Evolutionary conservation across 2,329 filamentous ascomycete species (phyloP), one percentile per base, ranked within the genome.

Genomic region (Graphium sp.): DNA sequence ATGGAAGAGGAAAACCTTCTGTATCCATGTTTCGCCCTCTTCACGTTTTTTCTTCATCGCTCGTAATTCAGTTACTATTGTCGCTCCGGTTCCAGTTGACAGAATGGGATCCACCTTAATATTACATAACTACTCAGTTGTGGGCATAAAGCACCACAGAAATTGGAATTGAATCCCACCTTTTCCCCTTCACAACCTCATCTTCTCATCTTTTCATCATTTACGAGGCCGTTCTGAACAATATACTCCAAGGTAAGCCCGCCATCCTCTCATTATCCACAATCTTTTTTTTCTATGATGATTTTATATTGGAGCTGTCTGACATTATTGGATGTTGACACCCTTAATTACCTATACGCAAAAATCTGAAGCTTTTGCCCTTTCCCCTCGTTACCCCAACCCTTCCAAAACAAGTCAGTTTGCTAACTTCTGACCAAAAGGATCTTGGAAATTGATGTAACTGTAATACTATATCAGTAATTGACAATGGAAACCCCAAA

Each of bases 291-390:
- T 43, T 46, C 36, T 31, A 37, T 64, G 60, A 64, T 62, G 58
- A 56, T 41, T 39, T 43, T 38, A 58, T 77, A 80, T 80, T 81
- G 75, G 75, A 81, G 75, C 75, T 80, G 74, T 81, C 75, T 72
- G 55, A 65, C 53, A 33, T 30, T 31, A 66, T 58, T 49, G 49
- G 47, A 54, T 75, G 71, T 60, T 65, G 74, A 79, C 58, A 61
- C 56, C 47, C 47, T 44, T 51, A 53, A 49, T 60, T 55, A 55
- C 52, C 50, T 47, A 65, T 73, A 74, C 68, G 67, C 63, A 56
- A 65, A 45, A 45, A 42, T 46, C 54, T 58, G 49, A 49, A 39
- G 29, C 35, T 39, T 32, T 22, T 30, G 8, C n/a, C 28, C 12
- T 23, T 12, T 18, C 23, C 12, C 19, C 18, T 17, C 20, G 11